Evolutionary conservation across 1,139 yeast species (phyloP), one percentile per base, ranked within the genome.

Genomic region (Entelexis paramagnoliae): DNA sequence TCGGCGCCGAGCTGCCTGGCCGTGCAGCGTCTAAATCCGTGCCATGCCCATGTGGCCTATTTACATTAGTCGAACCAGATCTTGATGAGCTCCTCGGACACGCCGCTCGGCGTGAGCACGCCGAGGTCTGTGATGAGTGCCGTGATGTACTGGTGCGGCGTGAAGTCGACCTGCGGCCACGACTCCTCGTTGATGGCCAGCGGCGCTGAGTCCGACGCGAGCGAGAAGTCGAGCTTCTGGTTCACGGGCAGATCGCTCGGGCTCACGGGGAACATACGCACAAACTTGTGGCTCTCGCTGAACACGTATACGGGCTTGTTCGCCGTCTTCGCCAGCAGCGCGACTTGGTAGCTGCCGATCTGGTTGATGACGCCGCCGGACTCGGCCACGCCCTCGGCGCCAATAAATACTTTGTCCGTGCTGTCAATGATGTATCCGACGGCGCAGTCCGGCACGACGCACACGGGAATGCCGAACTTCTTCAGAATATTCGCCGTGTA

Each of bases 301-400:
- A 88, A 94, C 46, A 88, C 97, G 62, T 91, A 93, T 53, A 93
- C 79, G 13, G 98, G 98, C 65, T 87, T 89, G 65, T 87, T 83
- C 55, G 94, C 85, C 55, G 84, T 80, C 61, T 85, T 83, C 5
- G 98, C 96, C 58, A 93, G 71, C 51, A 94, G 93, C 26, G 97
- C 96, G 50, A 91, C 83, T 63, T 93, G 96, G 67, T 87, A 91
- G 1, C 95, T 81, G 3, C 99, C 99, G 58, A 93, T 84, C 64
- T 89, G 93, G 67, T 91, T 91, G 61, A 91, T 89, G 50, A 93
- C 88, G 36, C 99, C 99, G 53, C 99, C 99, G 66, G 94, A 83
- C 72, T 91, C 99, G 2, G 96, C 95, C 5, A 91, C 98, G 58
- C 99, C 99, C 68, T 91, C 98, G 1, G 98, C 98, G 52, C 99